phyloP scores from a whole-genome alignment of 2,329 filamentous ascomycete genomes.

The Xylaria sp. region DNA sequence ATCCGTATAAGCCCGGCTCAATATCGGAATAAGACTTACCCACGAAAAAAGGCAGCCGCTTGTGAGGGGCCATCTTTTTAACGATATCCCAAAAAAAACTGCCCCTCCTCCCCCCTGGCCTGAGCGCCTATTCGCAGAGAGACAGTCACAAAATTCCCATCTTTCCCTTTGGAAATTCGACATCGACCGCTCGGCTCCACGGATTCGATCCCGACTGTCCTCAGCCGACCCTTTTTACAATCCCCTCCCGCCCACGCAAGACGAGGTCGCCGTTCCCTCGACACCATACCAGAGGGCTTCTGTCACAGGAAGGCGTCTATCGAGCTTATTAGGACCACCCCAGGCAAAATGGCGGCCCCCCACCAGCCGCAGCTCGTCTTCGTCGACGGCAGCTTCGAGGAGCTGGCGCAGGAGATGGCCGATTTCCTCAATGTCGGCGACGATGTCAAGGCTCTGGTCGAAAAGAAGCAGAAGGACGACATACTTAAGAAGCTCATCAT shows the following conservation, averaged over 20 bases:
- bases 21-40: conserved; percentile 36
- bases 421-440: conserved; percentile 89
- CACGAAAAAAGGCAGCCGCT: conserved; percentile 36
- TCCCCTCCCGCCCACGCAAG: conserved; percentile 25
- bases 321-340: conserved; percentile 12
- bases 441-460: conserved; percentile 78
- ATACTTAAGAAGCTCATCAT: conserved; percentile 89
- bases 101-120: conserved; percentile 35
- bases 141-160: conserved; percentile 38
- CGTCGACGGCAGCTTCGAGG: conserved; percentile 92
- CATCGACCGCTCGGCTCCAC: conserved; percentile 34
- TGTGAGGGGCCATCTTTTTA: conserved; percentile 29
- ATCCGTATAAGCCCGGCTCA: conserved; percentile 31
- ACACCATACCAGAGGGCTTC: conserved; percentile 16
- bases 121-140: conserved; percentile 28
- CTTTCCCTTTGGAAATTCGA: conserved; percentile 27
- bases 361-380: conserved; percentile 70
- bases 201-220: conserved; percentile 35
- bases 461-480: conserved; percentile 82
- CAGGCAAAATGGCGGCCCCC: conserved; percentile 47
- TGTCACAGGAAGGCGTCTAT: conserved; percentile 11
- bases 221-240: conserved; percentile 27
- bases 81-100: conserved; percentile 32
- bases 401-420: conserved; percentile 93
- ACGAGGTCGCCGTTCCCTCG: conserved; percentile 24